Base-by-base conservation (phyloP, 2,329 filamentous ascomycete genomes). In the Trichocomaceae sp. region DNA sequence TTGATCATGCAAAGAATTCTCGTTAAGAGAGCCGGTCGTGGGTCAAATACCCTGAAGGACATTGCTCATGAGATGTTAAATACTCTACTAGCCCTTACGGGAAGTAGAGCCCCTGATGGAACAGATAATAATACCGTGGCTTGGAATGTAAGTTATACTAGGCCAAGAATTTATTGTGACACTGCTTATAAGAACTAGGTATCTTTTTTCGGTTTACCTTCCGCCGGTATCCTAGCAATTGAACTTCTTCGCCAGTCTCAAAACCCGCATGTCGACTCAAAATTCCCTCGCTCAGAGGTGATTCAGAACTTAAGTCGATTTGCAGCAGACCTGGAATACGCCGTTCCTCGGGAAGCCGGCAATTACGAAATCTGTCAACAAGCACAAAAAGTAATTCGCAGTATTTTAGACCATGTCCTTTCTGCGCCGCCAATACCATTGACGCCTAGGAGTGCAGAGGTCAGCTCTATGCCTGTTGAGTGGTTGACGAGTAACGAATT, bases 261-360 rank as follows among this genome's bases (percentile, higher is more conserved):
- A 47, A 52, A 26, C 17, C 4, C 35, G 1, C 59, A 59, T 29
- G 55, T 55, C 41, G 56, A 58, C 12, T 31, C 53, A 2, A 22
- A 7, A 2, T 60, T 65, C 20, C 62, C 60, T 9, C 62, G 65
- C 17, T 64, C 65, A 1, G 60, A 65, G 19, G 56, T 66, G 8
- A 67, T 67, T 19, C 65, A 68, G 26, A 64, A 62, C 31, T 57
- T 67, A 3, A 65, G 62, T 12, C 53, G 66, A 10, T 66, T 67
- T 47, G 59, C 60, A 1, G 61, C 61, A 8, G 57, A 66, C 35
- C 53, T 66, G 1, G 60, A 62, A 22, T 62, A 57, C 2, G 58
- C 62, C 0, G 57, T 65, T 22, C 54, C 44, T 1, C 58, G 57
- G 7, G 46, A 64, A 26, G 63, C 64, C 15, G 61, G 60, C 4